phyloP scores from a whole-genome alignment of 805 yeast genomes.

The Yamadazyma ubonensis region DNA sequence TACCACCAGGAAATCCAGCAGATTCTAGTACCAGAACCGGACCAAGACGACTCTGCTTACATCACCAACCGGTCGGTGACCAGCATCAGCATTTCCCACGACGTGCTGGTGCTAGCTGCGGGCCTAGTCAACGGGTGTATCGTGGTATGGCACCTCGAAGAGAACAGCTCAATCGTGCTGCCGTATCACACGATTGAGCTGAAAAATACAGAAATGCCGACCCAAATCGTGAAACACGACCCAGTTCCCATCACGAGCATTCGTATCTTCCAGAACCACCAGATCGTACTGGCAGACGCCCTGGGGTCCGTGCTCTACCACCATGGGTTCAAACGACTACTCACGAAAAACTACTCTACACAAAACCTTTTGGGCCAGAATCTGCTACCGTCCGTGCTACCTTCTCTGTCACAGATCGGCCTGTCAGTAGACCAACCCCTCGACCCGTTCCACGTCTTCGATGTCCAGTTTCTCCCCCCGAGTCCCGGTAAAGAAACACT shows the following conservation, averaged over 20 bases:
- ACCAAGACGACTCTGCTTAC: slow-evolving; percentile 1
- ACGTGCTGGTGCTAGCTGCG: slow-evolving; percentile 66
- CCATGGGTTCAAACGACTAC: slow-evolving; percentile 56
- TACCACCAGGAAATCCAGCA: slow-evolving; percentile 58
- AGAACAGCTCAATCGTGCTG: slow-evolving; percentile 44
- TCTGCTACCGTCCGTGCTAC: too few relatives aligned
- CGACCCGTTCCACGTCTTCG: slow-evolving; percentile 22
- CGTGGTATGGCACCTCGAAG: slow-evolving; percentile 59
- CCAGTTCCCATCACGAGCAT: slow-evolving; percentile 27
- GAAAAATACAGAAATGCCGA: slow-evolving; percentile 22
- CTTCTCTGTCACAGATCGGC: too few relatives aligned
- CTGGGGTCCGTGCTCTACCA: slow-evolving; percentile 57
- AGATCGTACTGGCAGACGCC: slow-evolving; percentile 31
- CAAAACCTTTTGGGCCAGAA: slow-evolving; percentile 52
- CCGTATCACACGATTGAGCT: slow-evolving; percentile 43
- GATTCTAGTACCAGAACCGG: slow-evolving; percentile 28
- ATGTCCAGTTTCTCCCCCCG: slow-evolving; percentile 54
- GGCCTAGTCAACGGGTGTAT: slow-evolving; percentile 69
- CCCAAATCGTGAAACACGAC: too few relatives aligned
- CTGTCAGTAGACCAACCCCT: too few relatives aligned
- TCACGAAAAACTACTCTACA: slow-evolving; percentile 49
- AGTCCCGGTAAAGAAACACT: slow-evolving; percentile 58
- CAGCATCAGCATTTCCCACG: slow-evolving; percentile 58
- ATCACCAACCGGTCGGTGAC: slow-evolving; percentile 39
- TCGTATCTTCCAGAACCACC: slow-evolving; percentile 26